Evolutionary conservation across 1,139 yeast species (phyloP).

Genomic region (Kurtzmaniella natalensis): DNA sequence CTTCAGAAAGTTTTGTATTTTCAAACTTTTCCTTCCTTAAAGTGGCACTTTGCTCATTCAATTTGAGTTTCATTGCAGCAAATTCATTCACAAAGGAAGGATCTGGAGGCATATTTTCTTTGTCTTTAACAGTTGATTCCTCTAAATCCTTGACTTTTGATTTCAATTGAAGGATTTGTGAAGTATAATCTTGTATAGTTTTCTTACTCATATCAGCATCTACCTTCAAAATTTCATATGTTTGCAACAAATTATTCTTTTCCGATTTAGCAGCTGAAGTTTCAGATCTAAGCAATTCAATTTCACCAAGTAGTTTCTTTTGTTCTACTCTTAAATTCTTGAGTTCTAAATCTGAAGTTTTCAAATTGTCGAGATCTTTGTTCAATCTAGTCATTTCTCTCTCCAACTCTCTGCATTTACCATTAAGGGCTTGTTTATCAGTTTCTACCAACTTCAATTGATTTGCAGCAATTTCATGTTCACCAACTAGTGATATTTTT

Average conservation of each 20-base stretch:
- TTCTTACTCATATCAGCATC: constrained; percentile 33
- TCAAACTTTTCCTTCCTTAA: constrained; percentile 52
- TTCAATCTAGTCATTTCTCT: constrained; percentile 5
- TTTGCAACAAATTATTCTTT: constrained; percentile 13
- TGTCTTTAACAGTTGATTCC: constrained; percentile 22
- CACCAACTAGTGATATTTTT: not conserved
- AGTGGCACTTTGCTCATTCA: constrained; percentile 50
- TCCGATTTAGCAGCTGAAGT: constrained; percentile 8
- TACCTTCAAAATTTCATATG: constrained; percentile 20
- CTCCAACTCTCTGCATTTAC: constrained; percentile 3
- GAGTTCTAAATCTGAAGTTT: constrained; percentile 8
- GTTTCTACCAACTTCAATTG: constrained; percentile 1
- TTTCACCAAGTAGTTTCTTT: constrained; percentile 8
- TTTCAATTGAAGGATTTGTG: constrained; percentile 22
- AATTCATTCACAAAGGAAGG: constrained; percentile 40
- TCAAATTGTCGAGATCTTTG: constrained; percentile 5
- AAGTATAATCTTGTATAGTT: constrained; percentile 24
- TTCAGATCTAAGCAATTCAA: constrained; percentile 9
- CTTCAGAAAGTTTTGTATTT: constrained; percentile 52
- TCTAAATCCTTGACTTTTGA: constrained; percentile 19
- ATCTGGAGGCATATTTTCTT: constrained; percentile 36
- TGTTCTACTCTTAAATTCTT: constrained; percentile 10
- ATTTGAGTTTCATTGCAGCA: constrained; percentile 45
- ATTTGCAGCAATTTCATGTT: not conserved
- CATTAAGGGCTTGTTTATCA: not conserved